Percentiles rank a stretch among this genome's conserved stretches.
Evolutionary conservation across 2,329 filamentous ascomycete genomes (phyloP).

Genomic region (Alternaria ventricosa): DNA sequence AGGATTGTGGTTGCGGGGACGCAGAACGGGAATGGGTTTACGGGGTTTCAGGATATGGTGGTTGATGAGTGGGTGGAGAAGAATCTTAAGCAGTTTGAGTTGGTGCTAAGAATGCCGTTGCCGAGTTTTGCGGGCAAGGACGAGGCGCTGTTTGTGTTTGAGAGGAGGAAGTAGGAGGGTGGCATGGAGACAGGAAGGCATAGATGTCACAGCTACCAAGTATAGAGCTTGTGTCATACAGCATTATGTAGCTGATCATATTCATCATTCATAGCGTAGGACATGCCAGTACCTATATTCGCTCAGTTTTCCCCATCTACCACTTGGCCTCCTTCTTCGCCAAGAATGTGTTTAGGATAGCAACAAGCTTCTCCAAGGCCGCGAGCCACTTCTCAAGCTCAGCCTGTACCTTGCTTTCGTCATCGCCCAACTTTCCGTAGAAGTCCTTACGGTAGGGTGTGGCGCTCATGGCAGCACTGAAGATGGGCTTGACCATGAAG

Average conservation of each 20-base stretch:
- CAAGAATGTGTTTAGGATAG: constrained; percentile 72
- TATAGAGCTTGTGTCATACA: neutral
- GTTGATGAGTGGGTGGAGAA: constrained; percentile 71
- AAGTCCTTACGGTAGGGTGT: constrained; percentile 95
- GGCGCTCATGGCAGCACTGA: constrained; percentile 89
- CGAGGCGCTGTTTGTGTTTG: constrained; percentile 74
- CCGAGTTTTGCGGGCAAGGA: constrained; percentile 80
- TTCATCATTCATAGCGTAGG: constrained; percentile 1
- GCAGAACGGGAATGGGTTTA: constrained; percentile 77
- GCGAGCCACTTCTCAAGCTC: constrained; percentile 75
- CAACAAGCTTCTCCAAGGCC: constrained; percentile 78
- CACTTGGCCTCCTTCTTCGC: constrained; percentile 43
- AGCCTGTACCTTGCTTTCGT: constrained; percentile 65
- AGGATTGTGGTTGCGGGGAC: constrained; percentile 75
- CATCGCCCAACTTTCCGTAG: constrained; percentile 81
- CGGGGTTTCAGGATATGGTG: constrained; percentile 67
- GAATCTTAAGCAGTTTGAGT: constrained; percentile 64
- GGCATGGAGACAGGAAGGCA: neutral
- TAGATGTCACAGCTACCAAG: neutral
- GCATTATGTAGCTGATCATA: neutral
- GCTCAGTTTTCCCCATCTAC: constrained; percentile 15
- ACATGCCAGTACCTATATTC: neutral
- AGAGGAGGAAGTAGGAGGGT: constrained; percentile 34
- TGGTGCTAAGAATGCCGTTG: constrained; percentile 68
- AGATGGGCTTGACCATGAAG: constrained; percentile 89